Percentiles rank a stretch among this genome's conserved stretches.
These are phyloP conservation scores for Eremochloa ophiuroides DNA, from an alignment of 176 grass and related monocot genomes.

Conservation along the genomic window DNA sequence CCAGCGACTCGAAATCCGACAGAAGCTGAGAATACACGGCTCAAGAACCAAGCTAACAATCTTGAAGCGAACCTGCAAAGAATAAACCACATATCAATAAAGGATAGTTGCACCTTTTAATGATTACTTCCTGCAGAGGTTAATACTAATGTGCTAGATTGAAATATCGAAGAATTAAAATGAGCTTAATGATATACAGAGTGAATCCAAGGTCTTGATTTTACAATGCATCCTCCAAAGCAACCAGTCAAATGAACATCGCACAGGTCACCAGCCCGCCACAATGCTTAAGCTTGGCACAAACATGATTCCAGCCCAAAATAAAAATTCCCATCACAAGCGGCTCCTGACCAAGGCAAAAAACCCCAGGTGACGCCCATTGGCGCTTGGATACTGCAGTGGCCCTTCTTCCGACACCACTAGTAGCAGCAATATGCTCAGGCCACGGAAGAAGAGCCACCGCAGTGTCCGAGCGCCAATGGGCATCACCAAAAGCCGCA, in stretches of 20 bases:
- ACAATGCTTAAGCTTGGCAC: neutral
- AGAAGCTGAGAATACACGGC: constrained; percentile 66
- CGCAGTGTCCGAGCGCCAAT: neutral
- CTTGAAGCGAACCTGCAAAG: constrained; percentile 75
- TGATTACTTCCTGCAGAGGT: neutral
- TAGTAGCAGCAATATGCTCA: neutral
- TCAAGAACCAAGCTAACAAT: constrained; percentile 98
- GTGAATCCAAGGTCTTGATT: neutral
- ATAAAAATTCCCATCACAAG: neutral
- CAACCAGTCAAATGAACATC: neutral
- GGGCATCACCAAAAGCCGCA: neutral
- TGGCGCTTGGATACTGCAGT: no score
- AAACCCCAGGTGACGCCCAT: neutral
- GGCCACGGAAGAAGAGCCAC: neutral
- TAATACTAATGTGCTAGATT: constrained; percentile 6
- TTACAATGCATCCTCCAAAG: neutral
- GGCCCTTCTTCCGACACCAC: neutral
- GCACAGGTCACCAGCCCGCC: neutral
- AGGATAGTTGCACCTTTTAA: neutral
- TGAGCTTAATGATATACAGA: neutral
- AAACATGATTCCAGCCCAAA: neutral
- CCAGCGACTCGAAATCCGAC: constrained; percentile 89
- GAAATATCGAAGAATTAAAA: neutral
- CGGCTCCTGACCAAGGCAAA: neutral
- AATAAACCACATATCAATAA: constrained; percentile 13